Conservation (phyloP, 805 yeast species). For the Metschnikowia anglica region DNA sequence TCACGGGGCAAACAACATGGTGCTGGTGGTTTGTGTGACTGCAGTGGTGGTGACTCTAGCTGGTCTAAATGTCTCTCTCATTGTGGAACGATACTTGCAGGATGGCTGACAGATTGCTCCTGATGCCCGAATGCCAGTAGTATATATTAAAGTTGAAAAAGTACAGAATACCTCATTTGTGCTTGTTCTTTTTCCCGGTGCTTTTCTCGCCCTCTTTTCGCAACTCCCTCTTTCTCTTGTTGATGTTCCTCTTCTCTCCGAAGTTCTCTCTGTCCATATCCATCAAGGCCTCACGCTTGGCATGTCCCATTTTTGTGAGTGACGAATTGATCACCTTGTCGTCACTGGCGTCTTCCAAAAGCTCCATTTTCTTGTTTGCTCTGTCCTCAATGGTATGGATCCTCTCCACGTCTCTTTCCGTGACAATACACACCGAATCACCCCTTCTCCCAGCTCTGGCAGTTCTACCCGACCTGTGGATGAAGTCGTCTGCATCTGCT, state of each 20-base stretch:
- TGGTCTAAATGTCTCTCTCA: conserved; percentile 35
- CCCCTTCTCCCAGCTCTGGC: conserved; percentile 97
- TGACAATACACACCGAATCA: conserved; percentile 74
- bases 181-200: conserved; percentile 3
- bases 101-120: background rate
- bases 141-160: background rate
- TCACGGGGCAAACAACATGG: conserved; percentile 30
- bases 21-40: conserved; percentile 34
- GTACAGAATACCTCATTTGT: background rate
- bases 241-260: conserved; percentile 66
- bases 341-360: conserved; percentile 70
- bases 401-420: conserved; percentile 82
- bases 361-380: conserved; percentile 75
- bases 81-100: conserved; percentile 17
- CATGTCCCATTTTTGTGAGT: conserved; percentile 67
- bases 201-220: conserved; percentile 1
- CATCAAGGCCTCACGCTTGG: conserved; percentile 87
- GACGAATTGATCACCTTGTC: conserved; percentile 72
- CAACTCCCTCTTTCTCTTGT: conserved; percentile 40
- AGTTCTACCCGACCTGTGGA: conserved; percentile 97
- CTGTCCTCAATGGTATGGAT: conserved; percentile 84
- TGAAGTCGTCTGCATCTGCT: conserved; percentile 93
- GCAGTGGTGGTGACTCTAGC: conserved; percentile 36
- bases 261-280: conserved; percentile 91
- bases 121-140: background rate